Evolutionary conservation across 176 grass and related monocot species (phyloP).

Genomic region (Oryza glumipatula): DNA sequence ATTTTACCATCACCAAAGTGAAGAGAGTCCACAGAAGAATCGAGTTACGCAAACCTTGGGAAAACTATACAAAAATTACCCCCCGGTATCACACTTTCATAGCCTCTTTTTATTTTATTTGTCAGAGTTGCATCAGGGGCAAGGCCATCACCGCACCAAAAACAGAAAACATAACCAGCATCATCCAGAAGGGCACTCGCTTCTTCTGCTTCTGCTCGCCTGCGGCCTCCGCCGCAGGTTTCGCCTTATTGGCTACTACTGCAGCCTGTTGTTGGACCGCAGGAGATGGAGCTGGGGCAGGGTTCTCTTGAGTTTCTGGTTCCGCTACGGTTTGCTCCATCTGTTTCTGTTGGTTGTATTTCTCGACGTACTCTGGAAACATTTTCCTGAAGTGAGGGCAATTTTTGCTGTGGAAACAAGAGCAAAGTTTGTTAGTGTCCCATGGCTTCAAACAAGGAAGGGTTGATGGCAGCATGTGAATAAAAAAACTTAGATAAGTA

Average conservation of each 20-base stretch:
- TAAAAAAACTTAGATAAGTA: not conserved
- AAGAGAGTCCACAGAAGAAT: conserved; percentile 41
- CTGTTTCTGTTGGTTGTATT: conserved; percentile 71
- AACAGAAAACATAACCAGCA: conserved; percentile 80
- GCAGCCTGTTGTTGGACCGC: conserved; percentile 41
- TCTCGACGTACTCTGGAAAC: conserved; percentile 93
- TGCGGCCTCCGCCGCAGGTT: not conserved
- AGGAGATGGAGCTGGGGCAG: conserved; percentile 37
- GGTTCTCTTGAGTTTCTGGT: conserved; percentile 48
- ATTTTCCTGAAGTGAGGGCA: conserved; percentile 89
- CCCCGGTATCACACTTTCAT: conserved; percentile 25
- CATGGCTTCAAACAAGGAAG: not conserved
- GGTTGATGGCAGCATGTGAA: not conserved
- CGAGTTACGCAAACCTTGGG: conserved; percentile 41
- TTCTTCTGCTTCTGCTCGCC: conserved; percentile 64
- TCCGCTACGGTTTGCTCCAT: conserved; percentile 35
- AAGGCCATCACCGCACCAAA: conserved; percentile 90
- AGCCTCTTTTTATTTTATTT: conserved; percentile 10
- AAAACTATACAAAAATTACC: conserved; percentile 90
- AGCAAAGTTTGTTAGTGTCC: not conserved
- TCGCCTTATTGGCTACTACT: conserved; percentile 29
- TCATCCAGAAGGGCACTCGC: conserved; percentile 81
- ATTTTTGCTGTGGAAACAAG: conserved; percentile 77
- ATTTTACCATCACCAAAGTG: conserved; percentile 44
- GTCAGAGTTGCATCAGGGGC: conserved; percentile 96